A percentile compares a stretch with the other conserved stretches of the same genome.
phyloP scores from a whole-genome alignment of 148 eudicot genomes.

The Nepenthes gracilis region DNA sequence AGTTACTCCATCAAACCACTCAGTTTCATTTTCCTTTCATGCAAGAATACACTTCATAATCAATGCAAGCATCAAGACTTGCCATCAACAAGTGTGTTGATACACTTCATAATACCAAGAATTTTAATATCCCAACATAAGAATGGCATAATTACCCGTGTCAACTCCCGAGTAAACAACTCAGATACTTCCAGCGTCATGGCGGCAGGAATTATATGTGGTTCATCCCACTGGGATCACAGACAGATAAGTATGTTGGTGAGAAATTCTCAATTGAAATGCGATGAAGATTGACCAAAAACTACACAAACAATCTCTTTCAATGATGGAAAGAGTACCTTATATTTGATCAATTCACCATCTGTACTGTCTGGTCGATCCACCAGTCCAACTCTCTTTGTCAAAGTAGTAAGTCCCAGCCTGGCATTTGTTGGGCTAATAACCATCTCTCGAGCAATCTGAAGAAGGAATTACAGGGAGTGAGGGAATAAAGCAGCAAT shows the following conservation, averaged over 20 bases:
- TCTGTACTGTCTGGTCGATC: constrained; percentile 64
- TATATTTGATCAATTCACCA: constrained; percentile 58
- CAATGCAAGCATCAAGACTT: not conserved
- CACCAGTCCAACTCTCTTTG: constrained; percentile 45
- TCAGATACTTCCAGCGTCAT: constrained; percentile 84
- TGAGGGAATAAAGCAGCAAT: not conserved
- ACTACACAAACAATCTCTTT: not conserved
- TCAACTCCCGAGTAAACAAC: constrained; percentile 78
- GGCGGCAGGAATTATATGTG: constrained; percentile 57
- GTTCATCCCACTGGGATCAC: constrained; percentile 82
- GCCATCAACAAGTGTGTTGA: not conserved
- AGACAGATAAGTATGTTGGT: not conserved
- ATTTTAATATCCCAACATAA: not conserved
- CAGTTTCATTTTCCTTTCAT: too few relatives aligned
- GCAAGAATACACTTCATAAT: too few relatives aligned
- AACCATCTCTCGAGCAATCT: constrained; percentile 95
- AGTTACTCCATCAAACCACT: too few relatives aligned
- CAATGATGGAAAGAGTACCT: constrained; percentile 24
- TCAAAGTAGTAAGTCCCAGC: constrained; percentile 66
- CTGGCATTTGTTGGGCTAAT: constrained; percentile 79
- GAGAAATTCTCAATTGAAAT: not conserved
- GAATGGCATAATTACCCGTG: constrained; percentile 49
- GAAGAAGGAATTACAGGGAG: constrained; percentile 2
- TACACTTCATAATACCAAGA: not conserved
- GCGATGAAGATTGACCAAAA: not conserved